Percentiles rank a stretch among this genome's conserved stretches.
Conservation (phyloP, 768 basidiomycete species). For the Amanita rubescens region DNA sequence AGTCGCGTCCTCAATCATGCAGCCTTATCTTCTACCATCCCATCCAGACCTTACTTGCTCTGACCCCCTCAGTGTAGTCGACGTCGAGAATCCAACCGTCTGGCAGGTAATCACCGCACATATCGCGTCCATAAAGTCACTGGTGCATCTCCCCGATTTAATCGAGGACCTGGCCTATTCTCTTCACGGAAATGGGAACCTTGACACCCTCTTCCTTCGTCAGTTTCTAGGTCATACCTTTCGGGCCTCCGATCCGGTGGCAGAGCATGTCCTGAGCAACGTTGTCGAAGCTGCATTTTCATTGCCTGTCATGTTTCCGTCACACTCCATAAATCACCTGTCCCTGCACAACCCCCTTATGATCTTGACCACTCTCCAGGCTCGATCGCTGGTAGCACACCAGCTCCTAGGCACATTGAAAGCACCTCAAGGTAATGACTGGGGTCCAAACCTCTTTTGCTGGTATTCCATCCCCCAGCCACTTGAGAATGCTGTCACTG, state of each 20-base stretch:
- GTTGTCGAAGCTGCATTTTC: slow-evolving; percentile 21
- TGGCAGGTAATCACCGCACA: slow-evolving; percentile 21
- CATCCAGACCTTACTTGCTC: slow-evolving; percentile 15
- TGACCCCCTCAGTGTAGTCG: slow-evolving; percentile 25
- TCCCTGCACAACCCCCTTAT: slow-evolving; percentile 10
- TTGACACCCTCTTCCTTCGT: slow-evolving; percentile 16
- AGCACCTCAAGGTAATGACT: slow-evolving; percentile 19
- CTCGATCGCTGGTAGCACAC: slow-evolving; percentile 22
- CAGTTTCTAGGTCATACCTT: slow-evolving; percentile 13
- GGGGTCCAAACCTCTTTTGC: slow-evolving; percentile 24
- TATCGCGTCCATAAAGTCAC: slow-evolving; percentile 12
- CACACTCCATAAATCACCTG: slow-evolving; percentile 17
- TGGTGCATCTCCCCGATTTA: slow-evolving; percentile 19
- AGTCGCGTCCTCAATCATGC: slow-evolving; percentile 16
- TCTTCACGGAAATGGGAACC: slow-evolving; percentile 21
- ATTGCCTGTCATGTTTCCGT: slow-evolving; percentile 21
- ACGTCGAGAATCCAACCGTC: slow-evolving; percentile 17
- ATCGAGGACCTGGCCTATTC: slow-evolving; percentile 26
- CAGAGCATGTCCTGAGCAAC: slow-evolving; percentile 12
- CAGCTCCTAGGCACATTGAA: slow-evolving; percentile 24
- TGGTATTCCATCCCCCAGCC: slow-evolving; percentile 25
- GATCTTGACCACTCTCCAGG: slow-evolving; percentile 15
- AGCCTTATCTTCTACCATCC: slow-evolving; percentile 19
- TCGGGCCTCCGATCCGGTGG: slow-evolving; percentile 7
- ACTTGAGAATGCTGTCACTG: slow-evolving; percentile 19